Percentiles rank a stretch among this genome's conserved stretches.
Conservation (phyloP, 371 early-diverging fungal genomes). For the Parasitella parasitica region DNA sequence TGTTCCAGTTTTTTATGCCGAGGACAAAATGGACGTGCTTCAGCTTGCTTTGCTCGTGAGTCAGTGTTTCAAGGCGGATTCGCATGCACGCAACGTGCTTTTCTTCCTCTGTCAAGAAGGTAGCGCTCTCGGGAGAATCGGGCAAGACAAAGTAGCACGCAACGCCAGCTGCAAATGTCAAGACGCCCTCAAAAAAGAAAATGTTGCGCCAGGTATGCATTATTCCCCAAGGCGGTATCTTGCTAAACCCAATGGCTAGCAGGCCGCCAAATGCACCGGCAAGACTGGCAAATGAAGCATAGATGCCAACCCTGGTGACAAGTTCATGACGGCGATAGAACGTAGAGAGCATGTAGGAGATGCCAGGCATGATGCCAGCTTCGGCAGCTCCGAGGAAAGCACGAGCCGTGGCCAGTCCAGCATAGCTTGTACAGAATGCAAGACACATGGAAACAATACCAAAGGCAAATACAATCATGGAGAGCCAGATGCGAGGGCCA, state of each 20-base stretch:
- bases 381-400: slow-evolving; percentile 14
- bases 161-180: slow-evolving; percentile 35
- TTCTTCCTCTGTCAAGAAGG: slow-evolving; percentile 56
- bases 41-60: slow-evolving; percentile 27
- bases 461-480: slow-evolving; percentile 52
- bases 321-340: slow-evolving; percentile 30
- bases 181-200: slow-evolving; percentile 52
- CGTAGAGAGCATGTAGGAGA: slow-evolving; percentile 59
- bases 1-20: slow-evolving; percentile 51
- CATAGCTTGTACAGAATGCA: slow-evolving; percentile 26
- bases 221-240: slow-evolving; percentile 26
- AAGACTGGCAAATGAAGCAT: slow-evolving; percentile 45
- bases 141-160: slow-evolving; percentile 46
- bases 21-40: slow-evolving; percentile 36
- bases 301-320: slow-evolving; percentile 44
- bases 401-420: slow-evolving; percentile 13
- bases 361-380: slow-evolving; percentile 59
- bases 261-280: slow-evolving; percentile 44
- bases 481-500: slow-evolving; percentile 45
- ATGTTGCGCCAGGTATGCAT: slow-evolving; percentile 50
- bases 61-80: slow-evolving; percentile 40
- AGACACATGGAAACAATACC: slow-evolving; percentile 52
- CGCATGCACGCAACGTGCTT: slow-evolving; percentile 38
- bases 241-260: slow-evolving; percentile 29
- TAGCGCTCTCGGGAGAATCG: slow-evolving; percentile 49